These are phyloP conservation scores for Kazachstania martiniae DNA, from an alignment of 805 yeast genomes.

Conservation along the genomic window DNA sequence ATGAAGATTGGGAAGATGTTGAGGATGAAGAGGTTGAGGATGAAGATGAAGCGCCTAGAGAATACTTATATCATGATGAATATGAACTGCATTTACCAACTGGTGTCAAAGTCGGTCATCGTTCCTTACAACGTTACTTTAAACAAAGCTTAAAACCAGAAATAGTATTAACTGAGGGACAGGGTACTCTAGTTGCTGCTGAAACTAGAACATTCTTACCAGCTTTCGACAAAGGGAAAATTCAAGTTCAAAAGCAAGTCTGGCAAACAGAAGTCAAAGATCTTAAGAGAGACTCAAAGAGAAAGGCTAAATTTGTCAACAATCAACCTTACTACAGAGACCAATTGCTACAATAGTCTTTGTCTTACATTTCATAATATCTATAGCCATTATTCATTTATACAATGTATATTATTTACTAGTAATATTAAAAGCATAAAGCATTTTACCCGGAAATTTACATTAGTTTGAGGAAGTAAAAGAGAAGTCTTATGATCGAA, in stretches of 20 bases:
- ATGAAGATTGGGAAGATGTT: constrained; percentile 28
- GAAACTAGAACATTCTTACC: constrained; percentile 48
- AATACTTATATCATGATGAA: constrained; percentile 46
- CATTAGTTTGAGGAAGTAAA: too few relatives aligned
- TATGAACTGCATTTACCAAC: constrained; percentile 70
- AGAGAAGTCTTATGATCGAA: too few relatives aligned
- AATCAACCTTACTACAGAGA: constrained; percentile 86
- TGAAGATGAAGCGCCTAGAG: constrained; percentile 29
- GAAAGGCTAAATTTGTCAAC: constrained; percentile 71
- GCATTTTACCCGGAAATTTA: too few relatives aligned
- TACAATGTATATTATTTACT: too few relatives aligned
- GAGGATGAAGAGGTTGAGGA: constrained; percentile 22
- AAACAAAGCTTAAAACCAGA: constrained; percentile 63
- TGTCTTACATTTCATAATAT: neutral
- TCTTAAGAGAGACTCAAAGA: constrained; percentile 38
- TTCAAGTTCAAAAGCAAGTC: constrained; percentile 43
- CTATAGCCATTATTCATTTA: neutral
- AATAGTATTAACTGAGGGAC: constrained; percentile 54
- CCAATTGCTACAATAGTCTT: constrained; percentile 42
- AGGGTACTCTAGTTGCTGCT: constrained; percentile 77
- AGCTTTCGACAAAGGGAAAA: constrained; percentile 34
- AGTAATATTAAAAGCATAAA: too few relatives aligned
- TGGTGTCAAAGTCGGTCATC: constrained; percentile 78
- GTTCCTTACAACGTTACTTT: constrained; percentile 69
- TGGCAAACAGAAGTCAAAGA: constrained; percentile 57